These are phyloP conservation scores for Cotoneaster glaucophyllus DNA, from an alignment of 306 rosid species.

Conservation along the genomic window DNA sequence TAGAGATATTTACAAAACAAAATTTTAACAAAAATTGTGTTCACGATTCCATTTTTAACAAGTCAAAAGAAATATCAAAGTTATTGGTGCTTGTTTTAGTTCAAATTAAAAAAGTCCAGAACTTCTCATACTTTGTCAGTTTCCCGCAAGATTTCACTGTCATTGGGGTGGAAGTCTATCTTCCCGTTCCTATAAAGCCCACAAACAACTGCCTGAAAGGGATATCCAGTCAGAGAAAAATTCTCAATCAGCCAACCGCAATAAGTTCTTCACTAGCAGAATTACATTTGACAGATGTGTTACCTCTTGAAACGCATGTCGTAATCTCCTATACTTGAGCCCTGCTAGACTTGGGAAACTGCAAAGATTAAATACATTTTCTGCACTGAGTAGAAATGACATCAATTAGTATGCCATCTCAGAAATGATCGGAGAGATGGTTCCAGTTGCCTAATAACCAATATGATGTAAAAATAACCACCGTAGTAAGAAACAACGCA, in stretches of 20 bases:
- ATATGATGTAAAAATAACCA: background rate
- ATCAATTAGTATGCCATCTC: slow-evolving; percentile 15
- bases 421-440: background rate
- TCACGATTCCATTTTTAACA: background rate
- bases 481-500: background rate
- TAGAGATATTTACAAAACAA: background rate
- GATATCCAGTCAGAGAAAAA: slow-evolving; percentile 19
- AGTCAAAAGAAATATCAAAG: background rate
- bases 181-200: slow-evolving; percentile 81
- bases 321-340: slow-evolving; percentile 52
- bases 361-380: slow-evolving; percentile 79
- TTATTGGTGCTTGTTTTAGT: background rate
- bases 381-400: slow-evolving; percentile 47
- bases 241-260: slow-evolving; percentile 2
- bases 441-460: background rate
- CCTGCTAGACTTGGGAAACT: slow-evolving; percentile 65
- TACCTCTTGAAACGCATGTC: slow-evolving; percentile 68
- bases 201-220: slow-evolving; percentile 77
- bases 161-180: slow-evolving; percentile 82
- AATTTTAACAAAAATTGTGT: background rate
- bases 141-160: slow-evolving; percentile 61
- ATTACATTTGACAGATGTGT: slow-evolving; percentile 12
- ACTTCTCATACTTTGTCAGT: slow-evolving; percentile 73
- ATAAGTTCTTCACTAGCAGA: slow-evolving; percentile 8
- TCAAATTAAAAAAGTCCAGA: background rate